A percentile compares a stretch with the other conserved stretches of the same genome.
Evolutionary conservation across 768 basidiomycete genomes (phyloP).

Genomic region (Tricholoma bakamatsutake): DNA sequence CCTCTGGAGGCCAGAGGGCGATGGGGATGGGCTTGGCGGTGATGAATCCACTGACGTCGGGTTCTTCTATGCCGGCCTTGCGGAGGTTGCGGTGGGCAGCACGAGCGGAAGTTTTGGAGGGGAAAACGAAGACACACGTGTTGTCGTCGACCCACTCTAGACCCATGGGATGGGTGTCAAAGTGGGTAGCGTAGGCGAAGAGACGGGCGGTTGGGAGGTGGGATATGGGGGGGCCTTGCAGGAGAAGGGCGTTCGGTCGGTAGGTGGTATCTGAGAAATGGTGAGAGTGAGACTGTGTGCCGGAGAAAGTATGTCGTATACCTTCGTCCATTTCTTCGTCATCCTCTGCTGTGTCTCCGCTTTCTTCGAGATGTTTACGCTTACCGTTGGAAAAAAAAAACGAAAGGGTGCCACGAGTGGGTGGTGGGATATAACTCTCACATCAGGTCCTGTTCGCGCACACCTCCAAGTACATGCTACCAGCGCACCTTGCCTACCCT

Average conservation of each 20-base stretch:
- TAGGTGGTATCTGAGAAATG: conserved; percentile 35
- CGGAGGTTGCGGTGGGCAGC: conserved; percentile 44
- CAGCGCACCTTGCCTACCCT: conserved; percentile 70
- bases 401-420: conserved; percentile 11
- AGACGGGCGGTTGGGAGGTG: conserved; percentile 71
- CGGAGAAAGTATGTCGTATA: conserved; percentile 6
- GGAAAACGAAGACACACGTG: conserved; percentile 76
- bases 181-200: conserved; percentile 79
- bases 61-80: conserved; percentile 45
- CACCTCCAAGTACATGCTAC: conserved; percentile 32
- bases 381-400: conserved; percentile 35
- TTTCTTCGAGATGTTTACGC: conserved; percentile 35
- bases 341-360: conserved; percentile 26
- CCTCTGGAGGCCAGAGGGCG: conserved; percentile 74
- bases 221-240: conserved; percentile 69
- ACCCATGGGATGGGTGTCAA: conserved; percentile 65
- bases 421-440: conserved; percentile 25
- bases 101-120: conserved; percentile 47
- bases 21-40: conserved; percentile 67
- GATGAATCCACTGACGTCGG: conserved; percentile 51
- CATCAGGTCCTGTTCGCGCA: conserved; percentile 39
- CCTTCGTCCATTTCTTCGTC: conserved; percentile 32
- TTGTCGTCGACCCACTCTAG: conserved; percentile 86
- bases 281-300: neutral
- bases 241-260: conserved; percentile 62